Evolutionary conservation across 139 green algal genomes (phyloP).

Genomic region (Picochlorum sp.): DNA sequence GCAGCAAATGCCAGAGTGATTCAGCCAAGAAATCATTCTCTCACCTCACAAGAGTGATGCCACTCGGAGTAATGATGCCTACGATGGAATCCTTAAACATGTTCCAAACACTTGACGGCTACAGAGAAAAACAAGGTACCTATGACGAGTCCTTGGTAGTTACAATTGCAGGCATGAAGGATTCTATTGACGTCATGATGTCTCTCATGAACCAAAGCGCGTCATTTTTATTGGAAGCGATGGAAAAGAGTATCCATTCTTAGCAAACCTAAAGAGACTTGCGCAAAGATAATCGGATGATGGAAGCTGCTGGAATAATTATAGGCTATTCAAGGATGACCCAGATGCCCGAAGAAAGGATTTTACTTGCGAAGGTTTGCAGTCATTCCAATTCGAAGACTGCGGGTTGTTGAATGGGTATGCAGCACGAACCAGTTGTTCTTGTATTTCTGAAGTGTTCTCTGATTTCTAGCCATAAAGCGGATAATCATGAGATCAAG

Average conservation of each 20-base stretch:
- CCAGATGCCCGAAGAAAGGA: slow-evolving; percentile 48
- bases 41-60: slow-evolving; percentile 51
- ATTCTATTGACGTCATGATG: slow-evolving; percentile 71
- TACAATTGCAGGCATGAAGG: slow-evolving; percentile 66
- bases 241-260: slow-evolving; percentile 76
- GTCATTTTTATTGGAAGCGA: slow-evolving; percentile 62
- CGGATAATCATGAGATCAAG: slow-evolving; percentile 14
- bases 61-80: slow-evolving; percentile 59
- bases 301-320: slow-evolving; percentile 79
- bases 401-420: slow-evolving; percentile 84
- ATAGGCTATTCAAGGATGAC: slow-evolving; percentile 50
- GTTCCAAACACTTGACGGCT: not conserved
- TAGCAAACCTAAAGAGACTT: slow-evolving; percentile 98
- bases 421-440: slow-evolving; percentile 51
- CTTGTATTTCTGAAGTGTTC: slow-evolving; percentile 59
- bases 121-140: not conserved
- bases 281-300: slow-evolving; percentile 93
- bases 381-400: slow-evolving; percentile 92
- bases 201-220: slow-evolving; percentile 89
- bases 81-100: slow-evolving; percentile 3
- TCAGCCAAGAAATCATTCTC: slow-evolving; percentile 23
- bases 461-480: slow-evolving; percentile 20
- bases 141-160: slow-evolving; percentile 14
- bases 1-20: slow-evolving; percentile 10
- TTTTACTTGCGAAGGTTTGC: slow-evolving; percentile 72